phyloP scores from a whole-genome alignment of 2,329 filamentous ascomycete species.

The Boeremia lycopersici region DNA sequence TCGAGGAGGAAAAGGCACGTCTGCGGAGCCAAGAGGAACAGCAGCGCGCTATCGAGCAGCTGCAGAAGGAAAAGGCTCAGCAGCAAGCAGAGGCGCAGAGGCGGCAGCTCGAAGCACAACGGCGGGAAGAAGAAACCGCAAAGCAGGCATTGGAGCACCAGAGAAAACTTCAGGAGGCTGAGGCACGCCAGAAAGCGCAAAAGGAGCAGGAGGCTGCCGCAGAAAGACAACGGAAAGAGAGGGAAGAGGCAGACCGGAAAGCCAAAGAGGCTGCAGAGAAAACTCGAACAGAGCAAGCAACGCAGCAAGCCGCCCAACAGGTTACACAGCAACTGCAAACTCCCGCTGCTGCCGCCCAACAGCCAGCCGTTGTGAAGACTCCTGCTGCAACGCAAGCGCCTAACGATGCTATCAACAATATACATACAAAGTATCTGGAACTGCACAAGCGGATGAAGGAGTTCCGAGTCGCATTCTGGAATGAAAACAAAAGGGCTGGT shows the following conservation, averaged over 20 bases:
- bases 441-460: conserved; percentile 46
- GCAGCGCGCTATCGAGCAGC: conserved; percentile 45
- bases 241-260: conserved; percentile 38
- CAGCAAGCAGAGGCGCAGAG: conserved; percentile 46
- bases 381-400: conserved; percentile 16
- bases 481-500: conserved; percentile 29
- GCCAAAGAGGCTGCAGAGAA: conserved; percentile 36
- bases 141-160: conserved; percentile 37
- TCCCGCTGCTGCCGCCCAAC: conserved; percentile 7
- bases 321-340: conserved; percentile 14
- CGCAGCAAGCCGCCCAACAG: conserved; percentile 6
- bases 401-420: conserved; percentile 33
- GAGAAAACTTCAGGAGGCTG: conserved; percentile 38
- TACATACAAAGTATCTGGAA: conserved; percentile 44
- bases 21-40: conserved; percentile 44
- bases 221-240: conserved; percentile 34
- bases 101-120: conserved; percentile 42
- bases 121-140: conserved; percentile 40
- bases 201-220: conserved; percentile 38
- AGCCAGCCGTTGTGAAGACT: conserved; percentile 4
- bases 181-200: conserved; percentile 39
- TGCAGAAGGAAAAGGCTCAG: conserved; percentile 53
- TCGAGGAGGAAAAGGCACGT: conserved; percentile 49
- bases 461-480: conserved; percentile 40
- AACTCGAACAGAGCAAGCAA: conserved; percentile 28